Evolutionary conservation across 768 basidiomycete genomes (phyloP).

Genomic region (Ramaria sp.): DNA sequence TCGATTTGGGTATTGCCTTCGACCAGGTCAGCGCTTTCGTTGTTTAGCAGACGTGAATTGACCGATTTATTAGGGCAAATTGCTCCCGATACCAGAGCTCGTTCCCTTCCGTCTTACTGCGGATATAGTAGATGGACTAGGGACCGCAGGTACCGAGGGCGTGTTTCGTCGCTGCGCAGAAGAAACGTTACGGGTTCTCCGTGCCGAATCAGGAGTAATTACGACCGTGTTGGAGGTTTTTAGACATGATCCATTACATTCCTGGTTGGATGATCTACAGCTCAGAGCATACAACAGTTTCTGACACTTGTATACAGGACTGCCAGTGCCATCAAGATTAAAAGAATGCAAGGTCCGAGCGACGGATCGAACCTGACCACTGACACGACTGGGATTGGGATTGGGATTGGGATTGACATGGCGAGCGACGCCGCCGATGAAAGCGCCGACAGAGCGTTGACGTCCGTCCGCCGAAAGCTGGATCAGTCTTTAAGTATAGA

Average conservation of each 20-base stretch:
- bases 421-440: conserved; percentile 64
- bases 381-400: conserved; percentile 23
- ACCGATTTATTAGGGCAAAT: conserved; percentile 50
- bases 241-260: conserved; percentile 91
- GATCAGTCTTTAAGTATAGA: conserved; percentile 81
- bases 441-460: conserved; percentile 82
- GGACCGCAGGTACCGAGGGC: conserved; percentile 79
- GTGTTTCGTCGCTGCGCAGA: conserved; percentile 94
- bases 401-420: conserved; percentile 51
- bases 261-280: conserved; percentile 52
- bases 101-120: conserved; percentile 94
- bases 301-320: conserved; percentile 38
- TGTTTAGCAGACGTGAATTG: too few relatives aligned
- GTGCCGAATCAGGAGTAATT: conserved; percentile 76
- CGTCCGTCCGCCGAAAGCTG: conserved; percentile 70
- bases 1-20: conserved; percentile 94
- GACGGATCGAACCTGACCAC: not conserved
- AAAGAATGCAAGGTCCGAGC: conserved; percentile 43
- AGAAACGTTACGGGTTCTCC: conserved; percentile 85
- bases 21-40: conserved; percentile 54
- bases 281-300: not conserved
- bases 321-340: conserved; percentile 64
- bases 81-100: conserved; percentile 67
- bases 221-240: conserved; percentile 96
- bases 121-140: conserved; percentile 93